phyloP scores from a whole-genome alignment of 345 rosid genomes.

The Heritiera littoralis region DNA sequence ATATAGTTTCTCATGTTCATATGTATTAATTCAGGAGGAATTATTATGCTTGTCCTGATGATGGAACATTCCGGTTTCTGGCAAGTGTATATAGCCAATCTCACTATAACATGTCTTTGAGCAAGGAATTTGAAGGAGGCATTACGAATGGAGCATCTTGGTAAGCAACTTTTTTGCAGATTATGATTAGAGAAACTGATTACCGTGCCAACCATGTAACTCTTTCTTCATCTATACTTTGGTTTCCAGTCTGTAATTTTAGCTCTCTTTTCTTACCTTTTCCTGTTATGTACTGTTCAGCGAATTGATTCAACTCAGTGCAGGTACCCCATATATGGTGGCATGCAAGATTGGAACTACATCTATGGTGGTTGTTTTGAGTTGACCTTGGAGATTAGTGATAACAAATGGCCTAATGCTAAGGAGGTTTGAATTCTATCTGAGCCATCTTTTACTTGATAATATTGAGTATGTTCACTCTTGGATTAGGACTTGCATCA shows the following conservation, averaged over 20 bases:
- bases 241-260: not conserved
- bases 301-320: constrained; percentile 24
- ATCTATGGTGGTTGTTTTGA: constrained; percentile 94
- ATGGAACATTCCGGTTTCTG: constrained; percentile 74
- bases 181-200: constrained; percentile 7
- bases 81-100: constrained; percentile 77
- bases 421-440: constrained; percentile 58
- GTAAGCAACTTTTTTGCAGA: constrained; percentile 39
- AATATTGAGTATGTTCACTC: not conserved
- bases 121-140: constrained; percentile 87
- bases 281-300: constrained; percentile 10
- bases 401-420: constrained; percentile 90
- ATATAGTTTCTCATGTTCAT: constrained; percentile 14
- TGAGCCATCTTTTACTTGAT: constrained; percentile 1
- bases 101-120: constrained; percentile 89
- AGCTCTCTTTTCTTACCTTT: not conserved
- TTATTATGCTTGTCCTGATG: constrained; percentile 91
- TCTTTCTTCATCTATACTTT: not conserved
- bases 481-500: not conserved
- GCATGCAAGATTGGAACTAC: constrained; percentile 99
- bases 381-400: constrained; percentile 93
- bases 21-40: constrained; percentile 55
- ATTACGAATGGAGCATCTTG: constrained; percentile 95
- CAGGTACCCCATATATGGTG: constrained; percentile 99
- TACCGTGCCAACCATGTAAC: not conserved